These are phyloP conservation scores for Solanum piurae DNA, from an alignment of 257 asterid genomes.

Conservation along the genomic window DNA sequence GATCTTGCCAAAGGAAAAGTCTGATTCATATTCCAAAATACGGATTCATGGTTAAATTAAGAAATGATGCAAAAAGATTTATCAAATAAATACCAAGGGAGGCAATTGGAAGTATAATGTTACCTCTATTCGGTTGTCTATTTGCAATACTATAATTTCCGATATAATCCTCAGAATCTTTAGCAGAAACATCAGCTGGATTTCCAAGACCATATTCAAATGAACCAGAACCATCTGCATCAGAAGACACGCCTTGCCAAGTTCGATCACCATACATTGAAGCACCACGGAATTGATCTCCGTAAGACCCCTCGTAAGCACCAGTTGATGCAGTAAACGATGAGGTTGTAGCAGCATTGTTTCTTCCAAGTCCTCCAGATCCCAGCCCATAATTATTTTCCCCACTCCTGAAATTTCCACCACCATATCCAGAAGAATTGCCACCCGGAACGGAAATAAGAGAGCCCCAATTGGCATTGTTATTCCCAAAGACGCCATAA, in stretches of 20 bases:
- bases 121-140: constrained; percentile 76
- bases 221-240: constrained; percentile 30
- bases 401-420: constrained; percentile 49
- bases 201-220: constrained; percentile 41
- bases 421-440: constrained; percentile 35
- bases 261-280: constrained; percentile 32
- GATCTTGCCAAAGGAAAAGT: background rate
- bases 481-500: constrained; percentile 61
- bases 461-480: constrained; percentile 60
- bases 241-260: constrained; percentile 35
- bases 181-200: constrained; percentile 27
- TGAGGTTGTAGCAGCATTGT: constrained; percentile 30
- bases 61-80: background rate
- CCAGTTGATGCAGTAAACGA: constrained; percentile 41
- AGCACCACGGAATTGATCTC: constrained; percentile 25
- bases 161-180: constrained; percentile 31
- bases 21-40: background rate
- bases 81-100: background rate
- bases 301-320: constrained; percentile 30
- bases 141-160: constrained; percentile 35
- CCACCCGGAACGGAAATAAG: constrained; percentile 42
- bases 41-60: background rate
- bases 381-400: constrained; percentile 46
- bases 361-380: constrained; percentile 56
- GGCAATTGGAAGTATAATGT: background rate